Conservation (phyloP, 2,329 filamentous ascomycete genomes). For the Venturia effusa region DNA sequence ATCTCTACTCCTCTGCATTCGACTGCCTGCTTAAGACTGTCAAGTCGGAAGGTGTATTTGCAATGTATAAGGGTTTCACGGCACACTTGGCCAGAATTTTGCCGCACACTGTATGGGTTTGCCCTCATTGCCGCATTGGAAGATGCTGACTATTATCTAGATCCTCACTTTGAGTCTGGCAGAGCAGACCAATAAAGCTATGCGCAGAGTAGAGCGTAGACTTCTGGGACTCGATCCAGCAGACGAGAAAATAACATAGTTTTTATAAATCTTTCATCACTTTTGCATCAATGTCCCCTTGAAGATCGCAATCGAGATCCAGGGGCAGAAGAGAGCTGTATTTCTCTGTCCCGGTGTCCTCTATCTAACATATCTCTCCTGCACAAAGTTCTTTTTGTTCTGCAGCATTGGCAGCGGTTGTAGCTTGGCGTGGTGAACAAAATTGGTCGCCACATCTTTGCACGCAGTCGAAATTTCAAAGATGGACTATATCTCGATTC, state of each 20-base stretch:
- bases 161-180: constrained; percentile 86
- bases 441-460: not conserved
- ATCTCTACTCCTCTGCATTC: constrained; percentile 86
- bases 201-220: constrained; percentile 60
- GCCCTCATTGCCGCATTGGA: not conserved
- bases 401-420: not conserved
- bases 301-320: not conserved
- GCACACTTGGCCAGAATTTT: constrained; percentile 89
- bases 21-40: constrained; percentile 89
- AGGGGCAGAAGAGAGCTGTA: not conserved
- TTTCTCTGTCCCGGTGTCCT: not conserved
- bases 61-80: constrained; percentile 96
- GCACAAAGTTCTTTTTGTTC: not conserved
- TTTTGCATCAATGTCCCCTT: too few species aligned
- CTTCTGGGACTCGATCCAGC: constrained; percentile 1
- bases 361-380: not conserved
- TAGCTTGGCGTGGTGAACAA: not conserved
- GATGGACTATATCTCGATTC: not conserved
- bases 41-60: constrained; percentile 78
- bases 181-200: constrained; percentile 92
- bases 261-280: not conserved
- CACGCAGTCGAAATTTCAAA: not conserved
- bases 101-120: constrained; percentile 62
- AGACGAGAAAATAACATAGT: constrained; percentile 9
- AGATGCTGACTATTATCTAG: constrained; percentile 25